Evolutionary conservation across 108 stramenopile genomes (phyloP).

Genomic region (Cyclotella kingstonii): DNA sequence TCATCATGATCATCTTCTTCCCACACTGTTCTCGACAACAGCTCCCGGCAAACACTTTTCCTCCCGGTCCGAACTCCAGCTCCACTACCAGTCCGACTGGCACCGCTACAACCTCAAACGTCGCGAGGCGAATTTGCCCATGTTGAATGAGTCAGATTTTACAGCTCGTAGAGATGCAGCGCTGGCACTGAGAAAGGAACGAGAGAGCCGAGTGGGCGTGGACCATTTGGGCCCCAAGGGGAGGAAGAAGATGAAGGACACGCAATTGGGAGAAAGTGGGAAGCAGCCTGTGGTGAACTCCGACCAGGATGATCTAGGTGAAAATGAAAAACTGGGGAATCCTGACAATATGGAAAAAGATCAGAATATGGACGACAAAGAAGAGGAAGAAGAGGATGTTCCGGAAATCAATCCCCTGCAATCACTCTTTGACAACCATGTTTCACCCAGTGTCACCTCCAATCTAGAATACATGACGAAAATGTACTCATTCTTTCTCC

Average conservation of each 20-base stretch:
- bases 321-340: constrained; percentile 20
- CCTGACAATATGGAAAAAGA: constrained; percentile 9
- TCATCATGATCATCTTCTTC: too few relatives aligned
- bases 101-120: constrained; percentile 97
- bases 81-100: constrained; percentile 94
- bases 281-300: constrained; percentile 3
- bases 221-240: constrained; percentile 72
- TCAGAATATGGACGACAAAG: constrained; percentile 1
- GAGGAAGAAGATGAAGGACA: constrained; percentile 28
- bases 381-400: constrained; percentile 53
- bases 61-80: constrained; percentile 68
- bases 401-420: constrained; percentile 83
- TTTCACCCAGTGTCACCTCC: constrained; percentile 50
- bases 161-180: constrained; percentile 79
- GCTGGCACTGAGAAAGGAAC: constrained; percentile 62
- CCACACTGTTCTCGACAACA: constrained; percentile 76
- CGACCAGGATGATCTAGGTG: constrained; percentile 4
- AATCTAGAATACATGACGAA: constrained; percentile 74
- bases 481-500: constrained; percentile 89
- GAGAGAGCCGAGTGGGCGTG: constrained; percentile 52
- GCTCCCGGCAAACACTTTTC: constrained; percentile 81
- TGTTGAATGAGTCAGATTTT: constrained; percentile 73
- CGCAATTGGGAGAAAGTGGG: constrained; percentile 12
- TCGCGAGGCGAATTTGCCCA: constrained; percentile 77
- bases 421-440: constrained; percentile 81